Evolutionary conservation across 495 filamentous ascomycete species (phyloP).

Genomic region (Zalerion maritima): DNA sequence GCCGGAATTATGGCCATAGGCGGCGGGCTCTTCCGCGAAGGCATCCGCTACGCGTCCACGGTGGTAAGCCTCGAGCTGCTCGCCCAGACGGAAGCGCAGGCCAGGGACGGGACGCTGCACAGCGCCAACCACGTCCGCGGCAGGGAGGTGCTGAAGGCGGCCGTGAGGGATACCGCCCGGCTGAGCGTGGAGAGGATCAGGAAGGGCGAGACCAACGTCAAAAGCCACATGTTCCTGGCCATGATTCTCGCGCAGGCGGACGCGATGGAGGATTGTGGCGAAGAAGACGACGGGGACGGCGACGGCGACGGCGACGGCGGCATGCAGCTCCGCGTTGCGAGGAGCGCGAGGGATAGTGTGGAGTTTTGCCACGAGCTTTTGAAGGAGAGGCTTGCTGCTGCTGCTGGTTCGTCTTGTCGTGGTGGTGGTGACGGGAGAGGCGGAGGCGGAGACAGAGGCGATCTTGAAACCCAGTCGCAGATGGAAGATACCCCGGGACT

Average conservation of each 20-base stretch:
- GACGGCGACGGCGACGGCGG: slow-evolving; percentile 7
- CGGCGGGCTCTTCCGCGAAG: slow-evolving; percentile 35
- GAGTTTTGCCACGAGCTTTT: slow-evolving; percentile 15
- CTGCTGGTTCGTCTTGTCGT: slow-evolving; percentile 2
- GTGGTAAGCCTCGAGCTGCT: slow-evolving; percentile 26
- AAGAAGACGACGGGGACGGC: slow-evolving; percentile 8
- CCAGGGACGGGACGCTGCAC: slow-evolving; percentile 15
- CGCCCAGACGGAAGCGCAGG: slow-evolving; percentile 16
- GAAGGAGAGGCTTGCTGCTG: slow-evolving; percentile 4
- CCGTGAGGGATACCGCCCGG: slow-evolving; percentile 18
- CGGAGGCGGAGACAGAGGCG: slow-evolving; percentile 5
- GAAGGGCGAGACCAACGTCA: slow-evolving; percentile 37
- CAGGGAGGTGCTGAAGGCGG: slow-evolving; percentile 18
- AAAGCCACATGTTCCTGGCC: slow-evolving; percentile 28
- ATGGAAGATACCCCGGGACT: too few relatives aligned
- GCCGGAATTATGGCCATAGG: slow-evolving; percentile 24
- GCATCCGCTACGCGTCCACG: slow-evolving; percentile 19
- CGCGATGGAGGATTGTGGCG: slow-evolving; percentile 20
- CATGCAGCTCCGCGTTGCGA: slow-evolving; percentile 11
- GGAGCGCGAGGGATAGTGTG: slow-evolving; percentile 16
- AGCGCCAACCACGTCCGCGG: too few relatives aligned
- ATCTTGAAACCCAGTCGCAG: too few relatives aligned
- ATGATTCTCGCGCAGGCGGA: slow-evolving; percentile 29
- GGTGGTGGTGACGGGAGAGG: slow-evolving; percentile 6
- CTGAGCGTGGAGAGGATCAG: slow-evolving; percentile 24